A percentile compares a stretch with the other conserved stretches of the same genome.
These are phyloP conservation scores for Phytophthora gonapodyides DNA, from an alignment of 352 stramenopile genomes.

Conservation along the genomic window DNA sequence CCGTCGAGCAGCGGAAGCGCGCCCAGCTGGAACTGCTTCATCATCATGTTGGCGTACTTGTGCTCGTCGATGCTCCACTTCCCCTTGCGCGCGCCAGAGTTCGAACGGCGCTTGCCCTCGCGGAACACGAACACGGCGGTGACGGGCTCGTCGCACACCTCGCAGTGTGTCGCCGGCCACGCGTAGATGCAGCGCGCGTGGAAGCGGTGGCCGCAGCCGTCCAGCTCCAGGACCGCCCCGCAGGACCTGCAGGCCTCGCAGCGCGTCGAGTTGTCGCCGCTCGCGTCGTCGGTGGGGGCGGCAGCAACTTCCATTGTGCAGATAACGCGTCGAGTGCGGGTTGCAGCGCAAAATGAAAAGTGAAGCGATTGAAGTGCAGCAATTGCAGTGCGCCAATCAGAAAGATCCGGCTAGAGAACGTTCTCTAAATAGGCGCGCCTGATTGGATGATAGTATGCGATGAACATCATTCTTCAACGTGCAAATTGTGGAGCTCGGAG, in stretches of 20 bases:
- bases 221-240: conserved; percentile 68
- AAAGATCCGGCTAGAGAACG: no score
- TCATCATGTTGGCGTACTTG: conserved; percentile 83
- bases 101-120: conserved; percentile 41
- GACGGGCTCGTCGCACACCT: conserved; percentile 58
- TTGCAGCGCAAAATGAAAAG: conserved; percentile 15
- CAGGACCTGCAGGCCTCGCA: conserved; percentile 77
- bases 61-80: conserved; percentile 80
- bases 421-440: no score
- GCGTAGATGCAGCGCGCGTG: conserved; percentile 76
- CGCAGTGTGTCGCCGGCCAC: conserved; percentile 68
- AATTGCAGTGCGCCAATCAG: no score
- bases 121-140: conserved; percentile 55
- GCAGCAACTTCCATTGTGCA: conserved; percentile 8
- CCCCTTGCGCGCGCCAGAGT: conserved; percentile 64
- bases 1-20: conserved; percentile 66
- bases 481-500: no score
- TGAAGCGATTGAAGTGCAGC: conserved; percentile 4
- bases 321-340: background rate
- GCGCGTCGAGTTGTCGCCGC: conserved; percentile 53
- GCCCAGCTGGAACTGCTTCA: conserved; percentile 83
- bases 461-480: no score
- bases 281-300: background rate
- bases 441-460: no score
- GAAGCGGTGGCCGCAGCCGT: conserved; percentile 76